These are phyloP conservation scores for Chytriomyces confervae DNA, from an alignment of 192 early-diverging fungal species.

Conservation along the genomic window DNA sequence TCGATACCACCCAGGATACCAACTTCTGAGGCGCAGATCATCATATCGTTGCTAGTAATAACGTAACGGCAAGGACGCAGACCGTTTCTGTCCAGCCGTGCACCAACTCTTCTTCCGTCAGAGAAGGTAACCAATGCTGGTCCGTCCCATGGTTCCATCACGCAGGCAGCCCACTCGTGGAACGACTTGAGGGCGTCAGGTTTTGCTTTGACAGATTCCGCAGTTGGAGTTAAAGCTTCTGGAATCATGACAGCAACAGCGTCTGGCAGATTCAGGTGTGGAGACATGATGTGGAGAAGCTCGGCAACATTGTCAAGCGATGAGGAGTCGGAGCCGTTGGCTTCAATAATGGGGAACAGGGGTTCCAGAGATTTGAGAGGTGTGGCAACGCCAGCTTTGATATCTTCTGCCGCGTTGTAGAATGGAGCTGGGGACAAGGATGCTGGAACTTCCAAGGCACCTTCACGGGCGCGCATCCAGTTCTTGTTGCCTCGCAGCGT, in stretches of 20 bases:
- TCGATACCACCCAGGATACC: conserved; percentile 87
- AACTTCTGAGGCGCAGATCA: conserved; percentile 98
- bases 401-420: not conserved
- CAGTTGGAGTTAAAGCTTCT: conserved; percentile 86
- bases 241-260: conserved; percentile 99
- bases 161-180: conserved; percentile 95
- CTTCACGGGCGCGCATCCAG: conserved; percentile 99
- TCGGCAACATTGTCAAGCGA: conserved; percentile 98
- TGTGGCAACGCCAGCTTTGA: conserved; percentile 67
- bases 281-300: conserved; percentile 61
- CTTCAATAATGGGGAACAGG: conserved; percentile 93
- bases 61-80: conserved; percentile 98
- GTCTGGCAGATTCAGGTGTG: conserved; percentile 83
- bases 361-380: conserved; percentile 66
- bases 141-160: conserved; percentile 99
- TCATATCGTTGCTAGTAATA: conserved; percentile 86
- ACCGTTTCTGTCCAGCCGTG: conserved; percentile 98
- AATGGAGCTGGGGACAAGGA: conserved; percentile 21
- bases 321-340: conserved; percentile 94
- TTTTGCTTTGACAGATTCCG: conserved; percentile 67
- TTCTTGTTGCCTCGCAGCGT: conserved; percentile 99
- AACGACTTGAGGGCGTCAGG: conserved; percentile 78
- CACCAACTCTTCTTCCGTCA: conserved; percentile 96
- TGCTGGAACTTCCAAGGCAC: conserved; percentile 68
- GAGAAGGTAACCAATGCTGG: conserved; percentile 97